Conservation (phyloP, 2,329 filamentous ascomycete genomes). For the Phoma herbarum region DNA sequence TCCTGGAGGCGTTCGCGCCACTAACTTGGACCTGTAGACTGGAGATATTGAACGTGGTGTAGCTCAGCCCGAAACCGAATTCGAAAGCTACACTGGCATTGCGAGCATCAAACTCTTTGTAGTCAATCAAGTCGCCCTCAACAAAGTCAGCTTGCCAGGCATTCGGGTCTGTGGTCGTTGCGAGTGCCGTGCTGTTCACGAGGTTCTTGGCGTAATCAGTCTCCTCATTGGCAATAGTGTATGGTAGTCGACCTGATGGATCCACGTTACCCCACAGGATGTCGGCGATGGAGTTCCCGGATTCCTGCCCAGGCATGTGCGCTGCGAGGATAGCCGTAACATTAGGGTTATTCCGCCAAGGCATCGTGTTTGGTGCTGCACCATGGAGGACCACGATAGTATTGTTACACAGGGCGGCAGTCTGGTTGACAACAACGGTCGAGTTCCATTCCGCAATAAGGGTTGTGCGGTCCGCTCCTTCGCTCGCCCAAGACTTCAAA, state of each 20-base stretch:
- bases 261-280: conserved; percentile 77
- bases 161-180: conserved; percentile 44
- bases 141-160: conserved; percentile 60
- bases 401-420: conserved; percentile 57
- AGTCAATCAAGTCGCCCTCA: conserved; percentile 64
- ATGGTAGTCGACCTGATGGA: conserved; percentile 81
- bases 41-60: conserved; percentile 49
- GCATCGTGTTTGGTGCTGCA: conserved; percentile 51
- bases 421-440: conserved; percentile 51
- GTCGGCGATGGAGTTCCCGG: conserved; percentile 51
- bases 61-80: conserved; percentile 52
- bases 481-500: conserved; percentile 62
- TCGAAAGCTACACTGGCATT: conserved; percentile 43
- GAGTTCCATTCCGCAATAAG: conserved; percentile 55
- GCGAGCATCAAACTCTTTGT: conserved; percentile 60
- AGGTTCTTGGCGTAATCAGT: conserved; percentile 67
- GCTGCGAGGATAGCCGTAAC: conserved; percentile 53
- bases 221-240: conserved; percentile 78
- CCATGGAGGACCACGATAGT: conserved; percentile 60
- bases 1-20: conserved; percentile 24
- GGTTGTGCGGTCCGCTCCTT: conserved; percentile 54
- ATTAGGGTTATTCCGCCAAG: conserved; percentile 53
- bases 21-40: conserved; percentile 27
- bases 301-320: conserved; percentile 53
- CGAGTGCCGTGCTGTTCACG: conserved; percentile 48